Evolutionary conservation across 306 rosid species (phyloP).

Genomic region (Arachis hypogaea): DNA sequence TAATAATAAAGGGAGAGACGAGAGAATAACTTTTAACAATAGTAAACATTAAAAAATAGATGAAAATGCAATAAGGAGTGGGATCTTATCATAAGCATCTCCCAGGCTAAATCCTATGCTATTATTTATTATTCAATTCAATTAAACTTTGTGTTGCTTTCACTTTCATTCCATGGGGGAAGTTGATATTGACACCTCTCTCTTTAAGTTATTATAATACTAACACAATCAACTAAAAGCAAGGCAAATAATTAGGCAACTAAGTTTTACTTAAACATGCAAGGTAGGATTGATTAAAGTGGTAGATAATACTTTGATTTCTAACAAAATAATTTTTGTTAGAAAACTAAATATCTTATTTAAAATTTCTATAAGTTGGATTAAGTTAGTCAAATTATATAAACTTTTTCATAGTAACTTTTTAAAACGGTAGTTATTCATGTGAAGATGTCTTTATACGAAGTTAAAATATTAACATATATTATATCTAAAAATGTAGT

Average conservation of each 20-base stretch:
- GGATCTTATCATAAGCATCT: conserved; percentile 24
- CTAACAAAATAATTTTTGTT: no score
- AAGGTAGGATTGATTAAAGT: no score
- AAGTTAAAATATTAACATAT: no score
- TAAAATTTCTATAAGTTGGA: no score
- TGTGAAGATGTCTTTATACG: no score
- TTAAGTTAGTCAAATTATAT: no score
- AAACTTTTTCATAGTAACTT: no score
- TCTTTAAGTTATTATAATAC: neutral
- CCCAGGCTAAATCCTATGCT: neutral
- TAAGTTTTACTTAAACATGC: neutral
- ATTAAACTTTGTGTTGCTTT: conserved; percentile 24
- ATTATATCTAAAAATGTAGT: no score
- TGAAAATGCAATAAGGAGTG: neutral
- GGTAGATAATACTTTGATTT: no score
- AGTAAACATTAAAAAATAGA: neutral
- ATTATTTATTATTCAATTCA: neutral
- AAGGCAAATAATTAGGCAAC: neutral
- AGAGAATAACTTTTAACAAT: neutral
- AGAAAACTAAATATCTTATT: no score
- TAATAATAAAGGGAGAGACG: neutral
- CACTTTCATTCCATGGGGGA: conserved; percentile 14
- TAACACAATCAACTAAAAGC: conserved; percentile 7
- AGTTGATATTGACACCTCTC: conserved; percentile 19
- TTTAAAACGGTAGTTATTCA: no score